phyloP scores from a whole-genome alignment of 2,329 filamentous ascomycete species.

The Aureobasidium sp. region DNA sequence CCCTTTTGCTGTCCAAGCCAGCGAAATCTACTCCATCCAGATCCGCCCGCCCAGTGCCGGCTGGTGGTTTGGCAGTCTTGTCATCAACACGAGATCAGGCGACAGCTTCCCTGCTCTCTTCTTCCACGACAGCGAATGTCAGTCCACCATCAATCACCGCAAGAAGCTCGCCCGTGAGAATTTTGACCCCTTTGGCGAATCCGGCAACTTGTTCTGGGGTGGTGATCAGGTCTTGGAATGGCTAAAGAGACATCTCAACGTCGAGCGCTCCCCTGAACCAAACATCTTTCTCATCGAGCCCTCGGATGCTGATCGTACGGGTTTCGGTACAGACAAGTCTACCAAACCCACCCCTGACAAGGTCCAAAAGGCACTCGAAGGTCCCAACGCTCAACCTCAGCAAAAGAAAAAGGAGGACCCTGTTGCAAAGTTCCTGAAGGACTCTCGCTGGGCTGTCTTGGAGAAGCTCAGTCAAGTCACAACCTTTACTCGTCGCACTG shows the following conservation, averaged over 20 bases:
- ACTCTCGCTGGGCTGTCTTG: slow-evolving; percentile 95
- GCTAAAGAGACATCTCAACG: slow-evolving; percentile 83
- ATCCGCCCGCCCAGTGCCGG: slow-evolving; percentile 93
- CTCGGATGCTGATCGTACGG: slow-evolving; percentile 81
- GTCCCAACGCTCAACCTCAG: slow-evolving; percentile 40
- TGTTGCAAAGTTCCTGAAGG: slow-evolving; percentile 92
- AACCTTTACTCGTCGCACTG: slow-evolving; percentile 92
- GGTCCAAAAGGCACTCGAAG: slow-evolving; percentile 46
- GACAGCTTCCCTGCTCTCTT: slow-evolving; percentile 97
- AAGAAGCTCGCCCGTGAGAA: slow-evolving; percentile 85
- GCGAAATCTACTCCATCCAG: slow-evolving; percentile 89
- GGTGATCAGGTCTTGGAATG: slow-evolving; percentile 95
- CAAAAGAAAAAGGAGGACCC: slow-evolving; percentile 72
- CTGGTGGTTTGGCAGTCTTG: slow-evolving; percentile 98
- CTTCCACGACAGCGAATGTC: slow-evolving; percentile 97
- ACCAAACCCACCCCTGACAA: slow-evolving; percentile 58
- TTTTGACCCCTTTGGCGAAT: slow-evolving; percentile 84
- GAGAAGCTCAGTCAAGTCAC: slow-evolving; percentile 99
- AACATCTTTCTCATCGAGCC: slow-evolving; percentile 95
- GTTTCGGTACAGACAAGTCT: slow-evolving; percentile 67
- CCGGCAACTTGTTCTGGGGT: slow-evolving; percentile 95
- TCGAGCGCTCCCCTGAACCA: slow-evolving; percentile 88
- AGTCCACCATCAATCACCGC: slow-evolving; percentile 94
- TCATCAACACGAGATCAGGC: slow-evolving; percentile 91
- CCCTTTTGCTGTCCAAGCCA: slow-evolving; percentile 91